A percentile compares a stretch with the other conserved stretches of the same genome.
phyloP scores from a whole-genome alignment of 331 rosid genomes.

The Telfairia occidentalis region DNA sequence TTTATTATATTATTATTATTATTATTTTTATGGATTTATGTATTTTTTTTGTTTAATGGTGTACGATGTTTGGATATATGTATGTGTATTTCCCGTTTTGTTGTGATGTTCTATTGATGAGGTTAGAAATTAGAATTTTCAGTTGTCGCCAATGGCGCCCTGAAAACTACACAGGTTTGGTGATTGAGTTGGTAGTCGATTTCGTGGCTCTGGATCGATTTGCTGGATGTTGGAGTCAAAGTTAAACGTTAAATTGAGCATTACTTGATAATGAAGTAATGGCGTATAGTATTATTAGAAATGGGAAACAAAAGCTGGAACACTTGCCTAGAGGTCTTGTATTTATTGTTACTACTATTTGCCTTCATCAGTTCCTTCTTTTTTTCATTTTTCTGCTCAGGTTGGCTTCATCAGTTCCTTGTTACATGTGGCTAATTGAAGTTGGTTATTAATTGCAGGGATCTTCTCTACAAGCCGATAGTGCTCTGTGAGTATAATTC shows the following conservation, averaged over 20 bases:
- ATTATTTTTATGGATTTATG: too few species aligned
- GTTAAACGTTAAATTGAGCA: background rate
- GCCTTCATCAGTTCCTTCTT: background rate
- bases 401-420: background rate
- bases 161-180: background rate
- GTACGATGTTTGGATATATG: background rate
- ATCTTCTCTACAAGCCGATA: conserved; percentile 7
- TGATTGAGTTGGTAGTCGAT: background rate
- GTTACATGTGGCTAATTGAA: background rate
- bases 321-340: background rate
- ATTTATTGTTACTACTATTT: background rate
- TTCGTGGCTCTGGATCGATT: background rate
- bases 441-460: conserved; percentile 10
- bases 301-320: background rate
- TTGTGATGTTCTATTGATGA: background rate
- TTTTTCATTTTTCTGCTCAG: too few species aligned
- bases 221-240: background rate
- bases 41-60: background rate
- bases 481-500: conserved; percentile 5
- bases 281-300: background rate
- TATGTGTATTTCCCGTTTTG: background rate
- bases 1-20: too few species aligned
- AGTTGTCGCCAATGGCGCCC: background rate
- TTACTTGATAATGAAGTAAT: background rate
- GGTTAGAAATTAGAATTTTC: background rate